Evolutionary conservation across 306 rosid genomes (phyloP), one percentile per base, ranked within the genome.

Genomic region (Clitoria ternatea): DNA sequence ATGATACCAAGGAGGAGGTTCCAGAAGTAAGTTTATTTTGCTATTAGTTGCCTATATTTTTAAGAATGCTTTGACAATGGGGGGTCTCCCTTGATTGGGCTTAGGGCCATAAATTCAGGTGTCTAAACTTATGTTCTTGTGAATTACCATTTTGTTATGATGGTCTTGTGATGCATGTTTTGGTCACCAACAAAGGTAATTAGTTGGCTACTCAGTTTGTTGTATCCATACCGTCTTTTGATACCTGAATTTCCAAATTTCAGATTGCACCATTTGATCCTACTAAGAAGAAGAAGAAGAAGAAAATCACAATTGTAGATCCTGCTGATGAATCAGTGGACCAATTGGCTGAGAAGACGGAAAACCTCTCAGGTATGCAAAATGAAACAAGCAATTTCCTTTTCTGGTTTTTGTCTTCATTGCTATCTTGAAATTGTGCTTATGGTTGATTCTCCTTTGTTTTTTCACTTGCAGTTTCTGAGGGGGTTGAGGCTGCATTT

Each of bases 181-280:
- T 27, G 17, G 13, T 45, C 12, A 30, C 10, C 6, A 11, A 6
- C 7, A 13, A 17, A 13, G 17, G 65, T 35, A 39, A n/a, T 79
- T 67, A 18, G 15, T 13, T 52, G 55, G 33, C 57, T n/a, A 7
- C 19, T 60, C 17, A 35, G 13, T 63, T 73, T 40, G 43, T 56
- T 19, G 36, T 29, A 35, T 26, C 13, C 3, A 12, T 33, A 52
- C 43, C 24, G 6, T 13, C 44, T 60, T 60, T 33, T 62, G 63
- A 37, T 71, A 6, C 17, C 4, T 20, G 13, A 6, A 35, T 70
- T 78, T 50, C 29, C 44, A 26, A 56, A 70, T 82, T 50, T 64
- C 84, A 94, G 99, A 80, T 94, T 61, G 87, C 75, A 12, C 96
- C 98, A 6, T 91, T 94, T 77, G 99, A 94, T 86, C 97, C 97